Base-by-base conservation (phyloP, 2,329 filamentous ascomycete species). In the Neonectria magnoliae region DNA sequence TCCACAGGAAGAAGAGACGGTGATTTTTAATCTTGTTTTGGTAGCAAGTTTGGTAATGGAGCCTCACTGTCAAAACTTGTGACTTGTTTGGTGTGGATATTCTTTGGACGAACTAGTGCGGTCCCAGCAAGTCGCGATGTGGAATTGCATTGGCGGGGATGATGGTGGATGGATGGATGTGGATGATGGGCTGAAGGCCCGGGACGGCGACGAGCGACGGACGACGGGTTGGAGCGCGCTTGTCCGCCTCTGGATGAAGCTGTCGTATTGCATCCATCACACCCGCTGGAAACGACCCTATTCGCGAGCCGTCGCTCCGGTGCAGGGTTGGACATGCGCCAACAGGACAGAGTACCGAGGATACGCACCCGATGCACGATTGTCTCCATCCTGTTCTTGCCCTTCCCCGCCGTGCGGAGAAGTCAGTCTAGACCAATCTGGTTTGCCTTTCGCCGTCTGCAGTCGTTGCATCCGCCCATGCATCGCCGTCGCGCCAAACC, bases 351-450 rank as follows among this genome's bases (percentile, higher is more conserved):
- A 55, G 60, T 70, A 65, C 68, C 66, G 68, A 65, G 55, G 62
- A 60, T 63, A 62, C 62, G 67, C 60, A 66, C 50, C 57, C 42
- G 69, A 73, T 73, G 71, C 71, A 73, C 68, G 64, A 73, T 73
- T 73, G 68, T 72, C 60, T 68, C 66, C 65, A 67, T 72, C 41
- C 57, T 64, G 57, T 65, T 71, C 36, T 59, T 64, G 64, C 68
- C 68, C 69, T 57, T 65, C 47, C 71, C 69, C 67, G 68, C 66
- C 56, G 63, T 73, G 71, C 70, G 71, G 71, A 73, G 71, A 73
- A 73, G 66, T 48, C 59, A 57, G 60, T 60, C 48, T 62, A 68
- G 55, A 41, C 68, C 64, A 71, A 69, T 73, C 70, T 66, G 65
- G 63, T 48, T 68, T 41, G 47, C 59, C 64, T 45, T 64, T 59